Base-by-base conservation (phyloP, 768 basidiomycete genomes). In the Phaeolepiota aurea region DNA sequence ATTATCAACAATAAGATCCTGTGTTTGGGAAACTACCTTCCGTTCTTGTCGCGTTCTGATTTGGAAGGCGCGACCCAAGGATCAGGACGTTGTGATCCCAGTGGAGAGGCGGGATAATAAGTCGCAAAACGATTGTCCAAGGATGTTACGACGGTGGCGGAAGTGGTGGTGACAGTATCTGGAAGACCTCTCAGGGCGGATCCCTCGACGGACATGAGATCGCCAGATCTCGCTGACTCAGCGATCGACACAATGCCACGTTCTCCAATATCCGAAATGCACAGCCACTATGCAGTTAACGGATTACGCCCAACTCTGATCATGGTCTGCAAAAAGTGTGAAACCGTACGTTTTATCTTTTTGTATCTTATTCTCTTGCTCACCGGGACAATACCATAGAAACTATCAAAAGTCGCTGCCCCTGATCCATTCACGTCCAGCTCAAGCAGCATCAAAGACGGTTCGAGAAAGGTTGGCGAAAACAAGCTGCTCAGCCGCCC, bases 291-390 rank as follows among this genome's bases (percentile, higher is more conserved):
- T 13, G 25, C 20, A 10, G n/a, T 19, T 35, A 14, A 20, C 22
- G n/a, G 21, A 18, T 23, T 36, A 38, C 21, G 9, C 39, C 20
- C 22, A 35, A 14, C n/a, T 12, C 21, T 32, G 20, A 53, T 43
- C 63, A 90, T 90, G 87, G 87, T 90, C 48, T 90, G 87, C 69
- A 80, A 74, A 63, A 90, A 87, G 71, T 90, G 87, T 61, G 85
- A 87, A 65, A 68, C 73, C 61, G 87, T 77, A 44, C 31, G 71
- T 58, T 46, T 55, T 49, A 58, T 48, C 5, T 41, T 34, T 41
- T 49, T 41, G 41, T 48, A 19, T 23, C 47, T 13, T 42, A 38
- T 44, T 49, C 44, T 32, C 46, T 45, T 48, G 43, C 20, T 34
- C 36, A 38, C 30, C 31, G 46, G 41, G 47, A 44, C 23, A 40